These are phyloP conservation scores for Auricularia cornea DNA, from an alignment of 768 basidiomycete genomes.

Conservation along the genomic window DNA sequence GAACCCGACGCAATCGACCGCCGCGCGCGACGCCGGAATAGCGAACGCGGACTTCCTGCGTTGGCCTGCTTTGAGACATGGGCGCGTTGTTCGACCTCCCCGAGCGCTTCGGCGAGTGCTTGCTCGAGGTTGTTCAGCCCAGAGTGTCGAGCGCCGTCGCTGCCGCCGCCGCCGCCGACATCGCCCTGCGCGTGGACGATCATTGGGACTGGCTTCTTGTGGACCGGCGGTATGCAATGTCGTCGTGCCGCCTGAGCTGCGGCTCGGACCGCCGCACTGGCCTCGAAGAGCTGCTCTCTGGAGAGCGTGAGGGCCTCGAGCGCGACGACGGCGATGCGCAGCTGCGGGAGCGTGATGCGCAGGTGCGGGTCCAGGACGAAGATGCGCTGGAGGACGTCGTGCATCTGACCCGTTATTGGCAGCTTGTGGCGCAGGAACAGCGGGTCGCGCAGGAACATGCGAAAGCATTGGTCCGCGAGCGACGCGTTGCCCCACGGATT, in stretches of 20 bases:
- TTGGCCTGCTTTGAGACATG: too few relatives aligned
- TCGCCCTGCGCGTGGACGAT: neutral
- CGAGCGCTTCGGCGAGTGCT: too few relatives aligned
- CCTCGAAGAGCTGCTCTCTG: constrained; percentile 34
- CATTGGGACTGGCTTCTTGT: neutral
- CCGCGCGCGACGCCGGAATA: too few relatives aligned
- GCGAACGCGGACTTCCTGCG: too few relatives aligned
- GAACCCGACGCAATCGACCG: neutral
- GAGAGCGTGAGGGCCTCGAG: constrained; percentile 57
- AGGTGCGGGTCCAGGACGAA: constrained; percentile 56
- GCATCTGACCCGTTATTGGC: constrained; percentile 62
- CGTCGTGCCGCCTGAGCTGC: neutral
- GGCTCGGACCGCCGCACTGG: constrained; percentile 13
- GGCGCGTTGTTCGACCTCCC: too few relatives aligned
- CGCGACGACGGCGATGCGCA: constrained; percentile 46
- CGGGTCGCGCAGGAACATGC: constrained; percentile 57
- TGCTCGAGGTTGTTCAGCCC: too few relatives aligned
- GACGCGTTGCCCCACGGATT: constrained; percentile 69
- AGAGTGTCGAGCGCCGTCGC: too few relatives aligned
- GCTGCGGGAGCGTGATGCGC: constrained; percentile 55
- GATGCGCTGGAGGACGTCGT: constrained; percentile 59
- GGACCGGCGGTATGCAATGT: neutral
- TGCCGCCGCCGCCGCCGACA: neutral
- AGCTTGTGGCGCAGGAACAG: constrained; percentile 59
- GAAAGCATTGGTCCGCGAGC: constrained; percentile 61